phyloP scores from a whole-genome alignment of 345 rosid species.

The Acer negundo region DNA sequence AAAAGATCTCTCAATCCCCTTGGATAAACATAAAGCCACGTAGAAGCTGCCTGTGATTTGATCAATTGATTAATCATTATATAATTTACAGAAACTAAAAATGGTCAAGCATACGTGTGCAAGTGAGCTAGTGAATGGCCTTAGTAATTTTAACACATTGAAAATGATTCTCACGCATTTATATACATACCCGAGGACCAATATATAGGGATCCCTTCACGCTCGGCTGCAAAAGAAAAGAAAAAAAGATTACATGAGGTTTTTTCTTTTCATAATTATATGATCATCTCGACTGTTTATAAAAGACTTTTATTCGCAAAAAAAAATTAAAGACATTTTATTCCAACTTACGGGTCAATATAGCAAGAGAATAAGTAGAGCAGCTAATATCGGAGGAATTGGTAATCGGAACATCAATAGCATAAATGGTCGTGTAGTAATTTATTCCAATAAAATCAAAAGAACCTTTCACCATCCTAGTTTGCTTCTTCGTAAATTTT shows the following conservation, averaged over 20 bases:
- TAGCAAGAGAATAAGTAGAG: slow-evolving; percentile 40
- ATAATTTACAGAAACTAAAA: neutral
- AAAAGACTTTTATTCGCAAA: neutral
- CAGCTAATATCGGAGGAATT: slow-evolving; percentile 28
- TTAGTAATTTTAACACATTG: neutral
- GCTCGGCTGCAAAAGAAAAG: slow-evolving; percentile 12
- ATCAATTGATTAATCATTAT: neutral
- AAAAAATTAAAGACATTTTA: no score
- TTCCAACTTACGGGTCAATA: slow-evolving; percentile 41
- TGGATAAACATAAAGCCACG: slow-evolving; percentile 49
- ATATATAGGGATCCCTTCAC: slow-evolving; percentile 23
- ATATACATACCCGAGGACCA: slow-evolving; percentile 21
- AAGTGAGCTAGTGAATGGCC: neutral
- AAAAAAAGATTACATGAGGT: neutral
- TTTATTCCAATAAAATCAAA: slow-evolving; percentile 51
- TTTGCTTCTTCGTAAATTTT: slow-evolving; percentile 36
- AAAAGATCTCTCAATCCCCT: slow-evolving; percentile 44
- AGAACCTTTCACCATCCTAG: slow-evolving; percentile 40
- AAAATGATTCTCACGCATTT: neutral
- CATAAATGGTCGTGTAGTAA: slow-evolving; percentile 45
- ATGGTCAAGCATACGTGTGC: no score
- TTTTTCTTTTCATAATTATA: neutral
- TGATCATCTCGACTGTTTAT: neutral
- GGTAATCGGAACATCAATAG: slow-evolving; percentile 8
- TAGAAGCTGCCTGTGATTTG: slow-evolving; percentile 32